Base-by-base conservation (phyloP, 2,329 filamentous ascomycete genomes). In the Thielaviopsis populi region DNA sequence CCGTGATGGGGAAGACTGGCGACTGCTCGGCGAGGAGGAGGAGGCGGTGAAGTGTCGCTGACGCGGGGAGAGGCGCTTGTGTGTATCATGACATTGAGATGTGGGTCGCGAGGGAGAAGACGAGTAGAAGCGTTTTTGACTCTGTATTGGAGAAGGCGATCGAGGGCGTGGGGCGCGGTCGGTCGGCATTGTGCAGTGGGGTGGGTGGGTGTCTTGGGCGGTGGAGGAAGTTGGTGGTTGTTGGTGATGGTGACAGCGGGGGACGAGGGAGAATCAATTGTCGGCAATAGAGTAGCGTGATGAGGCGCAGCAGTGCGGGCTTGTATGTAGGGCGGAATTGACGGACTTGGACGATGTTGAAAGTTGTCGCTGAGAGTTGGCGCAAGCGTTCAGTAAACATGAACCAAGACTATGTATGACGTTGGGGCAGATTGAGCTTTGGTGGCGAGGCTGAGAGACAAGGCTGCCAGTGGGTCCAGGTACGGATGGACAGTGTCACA, bases 51-150 rank as follows among this genome's bases (percentile, higher is more conserved):
- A 27, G 68, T 69, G 41, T 72, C 72, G 64, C 70, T 71, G 19
- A 68, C 69, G 56, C 68, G 69, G 37, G 74, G 70, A 50, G 69
- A 8, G 33, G 33, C 46, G 46, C n/a, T 69, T 24, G 72, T 73
- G 65, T 68, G 71, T 69, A 60, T 70, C 63, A 53, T 70, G 67
- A 4, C 59, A 46, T 41, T 61, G 59, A 22, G 62, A 66, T 24
- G 15, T 46, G 17, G 74, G 75, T 27, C 73, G 72, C 24, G 75
- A 76, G 59, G 73, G 71, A 42, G 75, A 75, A 58, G 69, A 17
- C 33, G 75, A 75, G 59, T 68, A 70, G 2, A 73, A 75, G 58
- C 69, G 70, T 3, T 73, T 74, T 8, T 69, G 69, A 6, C 73
- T 74, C 63, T 71, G 69, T 33, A 73, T 71, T 30, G 70, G 69